Base-by-base conservation (phyloP, 768 basidiomycete genomes). In the Tremella fuciformis region DNA sequence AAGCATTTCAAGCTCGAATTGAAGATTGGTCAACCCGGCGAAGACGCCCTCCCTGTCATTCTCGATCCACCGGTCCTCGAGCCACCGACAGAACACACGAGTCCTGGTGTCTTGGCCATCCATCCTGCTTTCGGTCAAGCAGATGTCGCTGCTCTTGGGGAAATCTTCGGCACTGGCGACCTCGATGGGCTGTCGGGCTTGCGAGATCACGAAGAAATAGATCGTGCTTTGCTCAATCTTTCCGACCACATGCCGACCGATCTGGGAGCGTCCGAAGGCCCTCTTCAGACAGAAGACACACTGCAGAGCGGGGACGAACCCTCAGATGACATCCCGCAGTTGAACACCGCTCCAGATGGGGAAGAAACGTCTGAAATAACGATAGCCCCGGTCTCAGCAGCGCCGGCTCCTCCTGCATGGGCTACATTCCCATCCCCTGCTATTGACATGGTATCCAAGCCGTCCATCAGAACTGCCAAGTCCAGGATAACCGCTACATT, bases 391-490 rank as follows among this genome's bases (percentile, higher is more conserved):
- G 11, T 15, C 15, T n/a, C 16, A 3, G 26, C 41, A 9, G 26
- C 29, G 29, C 57, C 13, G 4, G 18, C 25, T 19, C 54, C 34
- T 0, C 49, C 41, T 19, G 50, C 58, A n/a, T 94, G 91, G 91
- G 90, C 89, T 8, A 85, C 88, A 29, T 91, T 96, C 80, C 86
- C 90, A 76, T 94, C 91, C 26, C 86, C 88, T 34, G 89, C 91
- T 48, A 87, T 97, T 69, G 87, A 88, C 47, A 91, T 96, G 79
- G 92, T 97, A 71, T 93, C 92, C 70, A 96, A 96, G 77, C 92
- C 92, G 34, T 92, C 91, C 59, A 64, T 70, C 44, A 93, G 92
- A 82, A 94, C 91, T 9, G 89, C 89, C 58, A 94, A 93, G 80
- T 91, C 91, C 68, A 87, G 91, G 11, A 66, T 79, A 87, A 89